phyloP scores from a whole-genome alignment of 164 flowering plant species.

The Piper betle region DNA sequence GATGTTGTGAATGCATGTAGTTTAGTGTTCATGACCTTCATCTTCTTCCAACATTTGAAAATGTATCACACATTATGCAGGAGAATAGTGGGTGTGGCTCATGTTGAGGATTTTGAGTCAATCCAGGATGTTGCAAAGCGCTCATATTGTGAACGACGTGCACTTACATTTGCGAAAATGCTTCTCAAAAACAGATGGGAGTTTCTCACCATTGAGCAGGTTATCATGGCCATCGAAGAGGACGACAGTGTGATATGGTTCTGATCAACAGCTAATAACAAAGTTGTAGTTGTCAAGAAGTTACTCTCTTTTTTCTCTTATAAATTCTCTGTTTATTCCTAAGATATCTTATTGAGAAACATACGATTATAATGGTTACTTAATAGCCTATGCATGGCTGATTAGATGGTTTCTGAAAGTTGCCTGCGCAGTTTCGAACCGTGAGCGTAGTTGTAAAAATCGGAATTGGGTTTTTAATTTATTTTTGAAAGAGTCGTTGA shows the following conservation, averaged over 20 bases:
- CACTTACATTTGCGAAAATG: conserved; percentile 62
- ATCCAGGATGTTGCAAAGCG: conserved; percentile 42
- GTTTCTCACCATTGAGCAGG: conserved; percentile 44
- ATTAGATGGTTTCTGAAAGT: too few relatives aligned
- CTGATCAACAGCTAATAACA: not conserved
- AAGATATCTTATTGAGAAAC: too few relatives aligned
- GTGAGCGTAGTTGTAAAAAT: too few relatives aligned
- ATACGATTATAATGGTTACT: too few relatives aligned
- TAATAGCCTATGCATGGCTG: too few relatives aligned
- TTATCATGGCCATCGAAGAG: conserved; percentile 34
- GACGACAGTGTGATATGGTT: conserved; percentile 7
- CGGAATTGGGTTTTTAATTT: too few relatives aligned
- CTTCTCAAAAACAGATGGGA: conserved; percentile 66
- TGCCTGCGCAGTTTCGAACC: too few relatives aligned
- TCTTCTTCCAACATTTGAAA: not conserved
- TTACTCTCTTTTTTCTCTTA: too few relatives aligned
- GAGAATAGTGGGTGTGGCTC: conserved; percentile 95
- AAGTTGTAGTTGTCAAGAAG: not conserved
- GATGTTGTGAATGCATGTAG: too few relatives aligned
- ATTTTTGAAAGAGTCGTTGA: too few relatives aligned
- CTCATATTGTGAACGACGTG: conserved; percentile 65
- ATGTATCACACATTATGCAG: conserved; percentile 18
- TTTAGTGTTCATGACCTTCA: not conserved
- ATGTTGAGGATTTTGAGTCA: conserved; percentile 90
- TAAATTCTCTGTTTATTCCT: too few relatives aligned